phyloP scores from a whole-genome alignment of 1,284 basidiomycete genomes.

The Sparassis latifolia region DNA sequence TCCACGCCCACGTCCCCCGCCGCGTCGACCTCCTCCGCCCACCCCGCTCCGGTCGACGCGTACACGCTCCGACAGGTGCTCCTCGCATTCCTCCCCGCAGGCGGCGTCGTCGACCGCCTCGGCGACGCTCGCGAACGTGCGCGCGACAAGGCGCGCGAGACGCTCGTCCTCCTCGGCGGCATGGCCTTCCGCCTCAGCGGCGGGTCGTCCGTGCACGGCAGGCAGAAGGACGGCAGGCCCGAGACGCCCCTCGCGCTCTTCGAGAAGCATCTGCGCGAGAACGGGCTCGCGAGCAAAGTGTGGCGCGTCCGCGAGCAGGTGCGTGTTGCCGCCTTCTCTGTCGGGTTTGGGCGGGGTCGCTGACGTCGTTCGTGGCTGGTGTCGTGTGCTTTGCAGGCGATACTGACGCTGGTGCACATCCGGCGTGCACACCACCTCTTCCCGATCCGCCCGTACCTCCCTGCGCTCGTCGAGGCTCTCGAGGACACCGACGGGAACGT shows the following conservation, averaged over 20 bases:
- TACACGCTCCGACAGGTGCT: slow-evolving; percentile 59
- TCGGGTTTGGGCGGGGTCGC: slow-evolving; percentile 26
- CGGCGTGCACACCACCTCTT: slow-evolving; percentile 64
- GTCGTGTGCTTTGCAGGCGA: slow-evolving; percentile 58
- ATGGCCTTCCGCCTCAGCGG: slow-evolving; percentile 58
- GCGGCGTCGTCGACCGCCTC: slow-evolving; percentile 76
- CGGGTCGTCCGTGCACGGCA: slow-evolving; percentile 34
- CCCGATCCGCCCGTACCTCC: slow-evolving; percentile 79
- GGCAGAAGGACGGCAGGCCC: slow-evolving; percentile 57
- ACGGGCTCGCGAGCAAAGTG: slow-evolving; percentile 69
- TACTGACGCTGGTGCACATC: slow-evolving; percentile 62
- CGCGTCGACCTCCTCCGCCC: slow-evolving; percentile 39
- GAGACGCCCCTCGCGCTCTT: slow-evolving; percentile 75
- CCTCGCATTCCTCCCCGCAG: slow-evolving; percentile 61
- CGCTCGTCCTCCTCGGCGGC: slow-evolving; percentile 64
- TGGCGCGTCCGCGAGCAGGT: slow-evolving; percentile 83
- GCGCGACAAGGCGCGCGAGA: slow-evolving; percentile 71
- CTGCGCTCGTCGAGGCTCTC: slow-evolving; percentile 75
- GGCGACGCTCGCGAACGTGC: slow-evolving; percentile 72
- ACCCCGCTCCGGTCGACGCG: slow-evolving; percentile 42
- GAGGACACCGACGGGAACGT: slow-evolving; percentile 91
- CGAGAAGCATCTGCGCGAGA: slow-evolving; percentile 71
- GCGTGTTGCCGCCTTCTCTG: slow-evolving; percentile 18
- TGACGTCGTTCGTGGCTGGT: slow-evolving; percentile 15
- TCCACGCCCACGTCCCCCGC: slow-evolving; percentile 45